Conservation (phyloP, 169 alveolate genomes). For the Cryptosporidium parvum region DNA sequence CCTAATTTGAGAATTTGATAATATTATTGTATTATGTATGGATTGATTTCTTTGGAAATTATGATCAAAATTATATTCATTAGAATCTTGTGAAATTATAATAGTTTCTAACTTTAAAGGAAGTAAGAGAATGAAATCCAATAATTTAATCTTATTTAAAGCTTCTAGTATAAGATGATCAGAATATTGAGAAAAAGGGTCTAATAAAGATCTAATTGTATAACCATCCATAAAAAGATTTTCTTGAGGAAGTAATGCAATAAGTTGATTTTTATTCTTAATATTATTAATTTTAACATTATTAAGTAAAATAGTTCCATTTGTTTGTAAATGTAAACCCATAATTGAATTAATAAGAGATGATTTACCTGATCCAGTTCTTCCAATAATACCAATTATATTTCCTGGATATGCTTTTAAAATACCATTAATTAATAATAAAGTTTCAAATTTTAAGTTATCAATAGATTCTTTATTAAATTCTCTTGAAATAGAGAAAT, state of each 20-base stretch:
- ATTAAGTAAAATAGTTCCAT: slow-evolving; percentile 13
- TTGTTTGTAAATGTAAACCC: slow-evolving; percentile 73
- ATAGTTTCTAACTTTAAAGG: slow-evolving; percentile 20
- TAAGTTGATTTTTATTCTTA: background rate
- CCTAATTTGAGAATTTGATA: slow-evolving; percentile 81
- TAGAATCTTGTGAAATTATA: background rate
- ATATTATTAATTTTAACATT: background rate
- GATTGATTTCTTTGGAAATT: background rate
- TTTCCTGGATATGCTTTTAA: slow-evolving; percentile 77
- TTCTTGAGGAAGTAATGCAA: slow-evolving; percentile 65
- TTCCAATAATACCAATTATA: slow-evolving; percentile 88
- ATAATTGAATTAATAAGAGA: slow-evolving; percentile 85
- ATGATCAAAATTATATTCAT: background rate
- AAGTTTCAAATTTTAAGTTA: background rate
- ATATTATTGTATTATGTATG: background rate
- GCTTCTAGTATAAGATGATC: slow-evolving; percentile 1
- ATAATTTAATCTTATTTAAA: background rate
- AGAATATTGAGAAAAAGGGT: slow-evolving; percentile 36
- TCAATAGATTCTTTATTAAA: background rate
- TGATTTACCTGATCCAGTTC: slow-evolving; percentile 93
- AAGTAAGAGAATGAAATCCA: background rate
- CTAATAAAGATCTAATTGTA: slow-evolving; percentile 47
- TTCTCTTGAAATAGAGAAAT: background rate
- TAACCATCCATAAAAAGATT: slow-evolving; percentile 6
- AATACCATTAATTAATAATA: slow-evolving; percentile 2